Evolutionary conservation across 352 stramenopile genomes (phyloP), one percentile per base, ranked within the genome.

Genomic region (Globisporangium carolinianum): DNA sequence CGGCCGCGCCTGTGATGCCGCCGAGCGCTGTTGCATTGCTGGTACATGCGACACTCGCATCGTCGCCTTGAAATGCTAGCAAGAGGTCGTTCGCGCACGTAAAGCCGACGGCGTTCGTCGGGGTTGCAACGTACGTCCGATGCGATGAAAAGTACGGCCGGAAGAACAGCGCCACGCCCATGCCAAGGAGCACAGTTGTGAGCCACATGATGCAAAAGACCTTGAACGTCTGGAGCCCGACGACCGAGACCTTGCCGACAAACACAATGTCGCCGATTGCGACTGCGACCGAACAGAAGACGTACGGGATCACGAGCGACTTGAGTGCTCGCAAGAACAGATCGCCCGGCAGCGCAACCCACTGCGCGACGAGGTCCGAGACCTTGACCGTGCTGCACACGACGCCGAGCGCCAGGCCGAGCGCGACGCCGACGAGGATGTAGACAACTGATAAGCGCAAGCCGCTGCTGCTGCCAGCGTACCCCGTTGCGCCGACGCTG

Each of bases 241-340:
- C 67, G 17, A 88, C 67, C 6, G 77, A 89, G 0, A 87, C 72
- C 60, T 89, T 90, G 47, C 81, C 81, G 3, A 89, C 75, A 43
- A 81, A 84, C 41, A 94, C 71, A 39, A 90, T 85, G 60, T 91
- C 84, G 0, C 76, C 79, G 11, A 91, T 80, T 32, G 80, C 80
- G 10, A 94, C 79, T 0, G 82, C 77, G 12, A 94, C 81, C 1
- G 79, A 80, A 56, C 78, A 91, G 67, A 94, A 94, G 4, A 91
- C 80, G 56, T 91, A 86, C n/a, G 84, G 84, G 11, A 94, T 60
- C n/a, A 91, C 81, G 8, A 94, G 65, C 38, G 78, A 75, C 61
- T 87, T 89, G 41, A 92, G 66, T 5, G 79, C 84, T 17, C 84
- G 75, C 6, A 91, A 58, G 60, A 92, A 94, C 47, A 94, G 65